Evolutionary conservation across 2,329 filamentous ascomycete genomes (phyloP), one percentile per base, ranked within the genome.

Genomic region (Pseudocercospora cruenta): DNA sequence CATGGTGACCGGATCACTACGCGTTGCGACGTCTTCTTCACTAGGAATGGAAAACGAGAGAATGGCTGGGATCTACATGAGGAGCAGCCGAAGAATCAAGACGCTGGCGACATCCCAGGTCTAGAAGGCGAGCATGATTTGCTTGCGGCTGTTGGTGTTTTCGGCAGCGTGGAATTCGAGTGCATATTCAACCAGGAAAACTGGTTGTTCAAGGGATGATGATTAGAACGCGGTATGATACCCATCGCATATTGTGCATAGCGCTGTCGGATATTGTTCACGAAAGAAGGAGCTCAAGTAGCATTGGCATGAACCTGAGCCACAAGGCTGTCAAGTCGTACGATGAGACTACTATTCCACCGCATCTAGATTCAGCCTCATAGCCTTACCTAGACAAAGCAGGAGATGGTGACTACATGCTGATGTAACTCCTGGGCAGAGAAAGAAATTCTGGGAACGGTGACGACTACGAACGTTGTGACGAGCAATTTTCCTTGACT

Each of bases 41-140:
- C 91, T 12, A 80, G 88, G 47, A 85, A 92, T 70, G 92, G 91
- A 0, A 76, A 74, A 62, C 80, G 82, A 67, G 82, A 80, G 0
- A 88, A 86, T 0, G 80, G 84, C 0, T 95, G 92, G 91, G 84
- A 92, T 76, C 76, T 94, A 54, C 88, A 92, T 71, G 91, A 94
- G 80, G 90, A 92, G 81, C 84, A 86, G 61, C 91, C 94, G 76
- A 79, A 81, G 3, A 80, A 86, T 70, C 79, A 86, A 72, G 88
- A 90, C 72, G 77, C 87, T 64, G 87, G 88, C 0, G 79, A 81
- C 14, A 86, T 91, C 1, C 83, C 80, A 4, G 91, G 92, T 0
- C 78, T 94, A 57, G 88, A 91, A 58, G 72, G 75, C 21, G 65
- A 86, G 59, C 86, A 90, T 71, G 91, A 94, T 76, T 69, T 94